A percentile compares a stretch with the other conserved stretches of the same genome.
Conservation (phyloP, 768 basidiomycete species). For the Rhodotorula graminis region DNA sequence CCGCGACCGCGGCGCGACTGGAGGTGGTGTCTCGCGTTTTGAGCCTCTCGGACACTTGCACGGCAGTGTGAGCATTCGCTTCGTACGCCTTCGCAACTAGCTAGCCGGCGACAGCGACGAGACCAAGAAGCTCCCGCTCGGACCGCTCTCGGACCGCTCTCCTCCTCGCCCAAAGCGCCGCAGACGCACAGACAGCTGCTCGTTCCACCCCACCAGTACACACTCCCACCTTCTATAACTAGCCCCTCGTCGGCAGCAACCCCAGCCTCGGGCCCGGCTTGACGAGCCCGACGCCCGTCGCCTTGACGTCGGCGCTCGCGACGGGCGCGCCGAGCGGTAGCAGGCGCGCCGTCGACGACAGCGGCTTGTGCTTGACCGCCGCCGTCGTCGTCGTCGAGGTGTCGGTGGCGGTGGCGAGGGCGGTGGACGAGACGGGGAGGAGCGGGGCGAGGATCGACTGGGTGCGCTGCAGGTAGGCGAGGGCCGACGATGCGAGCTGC, state of each 20-base stretch:
- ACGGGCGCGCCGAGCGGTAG: slow-evolving; percentile 3
- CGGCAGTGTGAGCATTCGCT: too few relatives aligned
- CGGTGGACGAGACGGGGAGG: neutral
- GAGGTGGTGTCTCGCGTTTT: too few relatives aligned
- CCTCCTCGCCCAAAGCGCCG: too few relatives aligned
- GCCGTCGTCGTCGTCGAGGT: neutral
- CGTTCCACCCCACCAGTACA: neutral
- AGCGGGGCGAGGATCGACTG: slow-evolving; percentile 25
- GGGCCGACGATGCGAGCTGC: neutral
- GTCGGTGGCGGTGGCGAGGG: neutral
- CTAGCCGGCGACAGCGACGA: too few relatives aligned
- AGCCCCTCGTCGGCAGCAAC: slow-evolving; percentile 17
- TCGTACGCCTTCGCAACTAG: too few relatives aligned
- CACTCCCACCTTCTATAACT: neutral
- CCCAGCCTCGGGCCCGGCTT: slow-evolving; percentile 22
- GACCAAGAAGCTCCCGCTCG: too few relatives aligned
- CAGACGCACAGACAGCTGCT: too few relatives aligned
- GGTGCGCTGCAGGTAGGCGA: slow-evolving; percentile 20
- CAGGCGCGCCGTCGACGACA: neutral
- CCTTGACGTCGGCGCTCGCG: slow-evolving; percentile 6
- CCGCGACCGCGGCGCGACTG: too few relatives aligned
- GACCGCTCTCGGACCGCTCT: too few relatives aligned
- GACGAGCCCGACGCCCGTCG: slow-evolving; percentile 5
- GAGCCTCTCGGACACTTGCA: too few relatives aligned
- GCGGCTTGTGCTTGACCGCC: neutral